Evolutionary conservation across 1,284 basidiomycete genomes (phyloP), one percentile per base, ranked within the genome.

Genomic region (Sporisorium sorghi): DNA sequence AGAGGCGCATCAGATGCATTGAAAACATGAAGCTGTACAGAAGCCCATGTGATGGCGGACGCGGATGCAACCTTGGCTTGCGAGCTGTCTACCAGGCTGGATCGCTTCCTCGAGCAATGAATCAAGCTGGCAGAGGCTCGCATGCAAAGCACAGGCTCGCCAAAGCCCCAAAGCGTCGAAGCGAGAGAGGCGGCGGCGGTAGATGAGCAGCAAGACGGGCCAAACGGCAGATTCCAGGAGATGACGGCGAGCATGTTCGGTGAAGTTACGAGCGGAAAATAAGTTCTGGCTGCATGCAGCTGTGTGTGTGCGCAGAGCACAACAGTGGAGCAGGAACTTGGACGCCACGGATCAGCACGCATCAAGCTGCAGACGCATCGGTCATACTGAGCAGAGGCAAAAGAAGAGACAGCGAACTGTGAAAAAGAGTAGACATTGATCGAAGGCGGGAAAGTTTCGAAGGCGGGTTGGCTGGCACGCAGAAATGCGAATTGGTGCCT

Each of bases 261-360:
- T n/a, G n/a, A n/a, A n/a, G n/a, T n/a, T 58, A 47, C 28, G 42
- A 44, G 35, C 26, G 28, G 9, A 42, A 30, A 30, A 40, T 62
- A 58, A 63, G 52, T 59, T 69, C 55, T 58, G 17, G 23, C 56
- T 58, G 66, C 59, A 62, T 58, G 21, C n/a, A 56, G 52, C 14
- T 17, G 4, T 19, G 14, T 24, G 21, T 40, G 14, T 24, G 21
- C 33, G 56, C 44, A 65, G 52, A 30, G 30, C 12, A 17, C 23
- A 10, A 6, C n/a, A 56, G 44, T 33, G 4, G 8, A 12, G 11
- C 11, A 4, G 8, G 3, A 10, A 40, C 37, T 2, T 40, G n/a
- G 14, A 33, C 19, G 23, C 23, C 42, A 44, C 19, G 3, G 30
- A 21, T 56, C 11, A 30, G 11, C 1, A 14, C n/a, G 32, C 42